Conservation (phyloP, 169 alveolate species). For the Toxoplasma gondii region DNA sequence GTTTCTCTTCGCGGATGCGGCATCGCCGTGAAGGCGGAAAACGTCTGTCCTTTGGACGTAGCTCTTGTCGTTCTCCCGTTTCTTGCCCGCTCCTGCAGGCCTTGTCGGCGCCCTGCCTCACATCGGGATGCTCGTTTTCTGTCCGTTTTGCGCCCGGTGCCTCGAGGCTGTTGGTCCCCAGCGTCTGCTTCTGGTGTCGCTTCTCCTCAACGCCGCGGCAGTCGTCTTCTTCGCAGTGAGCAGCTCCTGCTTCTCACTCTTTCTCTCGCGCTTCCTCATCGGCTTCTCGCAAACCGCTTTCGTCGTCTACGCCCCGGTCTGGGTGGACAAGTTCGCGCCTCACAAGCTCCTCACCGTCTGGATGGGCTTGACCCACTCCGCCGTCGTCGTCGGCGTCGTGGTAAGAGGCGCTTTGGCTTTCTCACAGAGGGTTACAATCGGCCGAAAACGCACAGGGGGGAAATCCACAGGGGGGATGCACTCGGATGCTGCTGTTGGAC, state of each 20-base stretch:
- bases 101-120: slow-evolving; percentile 56
- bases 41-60: too few relatives aligned
- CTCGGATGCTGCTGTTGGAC: too few relatives aligned
- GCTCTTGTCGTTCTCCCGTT: too few relatives aligned
- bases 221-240: background rate
- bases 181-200: background rate
- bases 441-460: too few relatives aligned
- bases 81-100: background rate
- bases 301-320: slow-evolving; percentile 53
- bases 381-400: slow-evolving; percentile 58
- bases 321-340: slow-evolving; percentile 59
- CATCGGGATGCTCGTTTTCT: slow-evolving; percentile 24
- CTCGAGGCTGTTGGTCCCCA: slow-evolving; percentile 3
- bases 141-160: slow-evolving; percentile 25
- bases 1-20: too few relatives aligned
- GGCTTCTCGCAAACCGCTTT: slow-evolving; percentile 48
- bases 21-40: too few relatives aligned
- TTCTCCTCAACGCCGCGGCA: slow-evolving; percentile 7
- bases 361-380: slow-evolving; percentile 59
- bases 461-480: too few relatives aligned
- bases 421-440: too few relatives aligned
- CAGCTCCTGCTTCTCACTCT: background rate
- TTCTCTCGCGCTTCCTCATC: slow-evolving; percentile 39
- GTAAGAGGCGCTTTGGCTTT: background rate
- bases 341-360: slow-evolving; percentile 45